Conservation (phyloP, 169 alveolate genomes). For the Fabrea salina region DNA sequence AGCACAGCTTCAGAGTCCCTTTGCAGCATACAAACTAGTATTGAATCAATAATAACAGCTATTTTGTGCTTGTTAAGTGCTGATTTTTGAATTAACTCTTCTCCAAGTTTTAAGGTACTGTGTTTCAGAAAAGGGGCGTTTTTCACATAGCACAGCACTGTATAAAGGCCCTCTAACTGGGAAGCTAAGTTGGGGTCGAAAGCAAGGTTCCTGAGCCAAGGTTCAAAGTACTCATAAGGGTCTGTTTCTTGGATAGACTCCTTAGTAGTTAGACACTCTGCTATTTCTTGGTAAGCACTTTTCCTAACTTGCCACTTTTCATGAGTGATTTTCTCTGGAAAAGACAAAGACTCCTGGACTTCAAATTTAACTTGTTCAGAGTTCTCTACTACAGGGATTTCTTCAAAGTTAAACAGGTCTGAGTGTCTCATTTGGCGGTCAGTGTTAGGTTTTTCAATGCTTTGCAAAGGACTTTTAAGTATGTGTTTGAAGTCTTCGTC, state of each 20-base stretch:
- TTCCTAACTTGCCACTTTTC: constrained; percentile 4
- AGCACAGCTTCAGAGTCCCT: not conserved
- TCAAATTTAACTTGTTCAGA: not conserved
- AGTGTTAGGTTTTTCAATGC: not conserved
- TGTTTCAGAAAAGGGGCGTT: not conserved
- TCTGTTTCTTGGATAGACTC: not conserved
- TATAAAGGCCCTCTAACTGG: not conserved
- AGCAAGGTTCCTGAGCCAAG: not conserved
- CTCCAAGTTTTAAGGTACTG: not conserved
- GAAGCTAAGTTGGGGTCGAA: constrained; percentile 8
- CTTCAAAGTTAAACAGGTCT: not conserved
- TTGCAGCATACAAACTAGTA: not conserved
- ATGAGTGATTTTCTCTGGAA: not conserved
- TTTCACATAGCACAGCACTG: not conserved
- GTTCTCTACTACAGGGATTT: not conserved
- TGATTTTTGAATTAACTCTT: constrained; percentile 4
- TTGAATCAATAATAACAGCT: not conserved
- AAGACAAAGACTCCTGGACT: not conserved
- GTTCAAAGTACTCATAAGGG: not conserved
- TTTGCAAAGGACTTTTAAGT: not conserved
- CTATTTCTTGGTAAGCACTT: not conserved
- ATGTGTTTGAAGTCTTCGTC: not conserved
- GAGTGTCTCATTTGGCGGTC: too few species aligned
- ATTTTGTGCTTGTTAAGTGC: constrained; percentile 15
- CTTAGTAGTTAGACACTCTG: not conserved